These are phyloP conservation scores for Erodium texanum DNA, from an alignment of 441 rosid genomes.

Conservation along the genomic window DNA sequence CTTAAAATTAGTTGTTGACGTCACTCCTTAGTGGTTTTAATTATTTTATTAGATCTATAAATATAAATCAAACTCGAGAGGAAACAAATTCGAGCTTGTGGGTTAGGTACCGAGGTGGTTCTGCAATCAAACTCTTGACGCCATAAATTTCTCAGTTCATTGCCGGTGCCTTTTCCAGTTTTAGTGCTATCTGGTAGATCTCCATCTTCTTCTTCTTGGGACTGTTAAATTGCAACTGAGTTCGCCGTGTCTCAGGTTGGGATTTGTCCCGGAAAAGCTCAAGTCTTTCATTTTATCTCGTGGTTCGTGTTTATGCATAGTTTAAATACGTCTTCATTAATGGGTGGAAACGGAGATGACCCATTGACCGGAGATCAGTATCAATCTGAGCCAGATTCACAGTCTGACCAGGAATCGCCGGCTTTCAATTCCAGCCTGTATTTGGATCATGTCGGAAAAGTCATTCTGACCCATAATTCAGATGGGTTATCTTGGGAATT, in stretches of 20 bases:
- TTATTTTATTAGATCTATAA: background rate
- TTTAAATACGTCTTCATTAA: conserved; percentile 1
- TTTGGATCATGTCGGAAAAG: conserved; percentile 63
- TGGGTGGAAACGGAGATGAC: conserved; percentile 29
- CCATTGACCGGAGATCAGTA: conserved; percentile 7
- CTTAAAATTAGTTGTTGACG: too few species aligned
- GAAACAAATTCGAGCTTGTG: background rate
- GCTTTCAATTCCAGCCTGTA: conserved; percentile 32
- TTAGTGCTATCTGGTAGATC: background rate
- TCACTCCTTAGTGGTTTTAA: too few species aligned
- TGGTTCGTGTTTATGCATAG: background rate
- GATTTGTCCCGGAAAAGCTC: background rate
- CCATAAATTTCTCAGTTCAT: background rate
- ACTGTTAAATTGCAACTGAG: background rate
- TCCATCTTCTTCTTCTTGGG: background rate
- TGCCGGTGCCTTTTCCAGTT: background rate
- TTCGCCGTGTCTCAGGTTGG: background rate
- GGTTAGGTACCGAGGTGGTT: conserved; percentile 8
- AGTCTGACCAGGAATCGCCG: conserved; percentile 19
- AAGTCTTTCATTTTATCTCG: background rate
- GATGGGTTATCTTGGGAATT: conserved; percentile 68
- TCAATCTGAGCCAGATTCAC: conserved; percentile 14
- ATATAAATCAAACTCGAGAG: background rate
- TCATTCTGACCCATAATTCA: conserved; percentile 37
- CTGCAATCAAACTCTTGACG: background rate